Base-by-base conservation (phyloP, 2,329 filamentous ascomycete species). In the Cercospora sp. region DNA sequence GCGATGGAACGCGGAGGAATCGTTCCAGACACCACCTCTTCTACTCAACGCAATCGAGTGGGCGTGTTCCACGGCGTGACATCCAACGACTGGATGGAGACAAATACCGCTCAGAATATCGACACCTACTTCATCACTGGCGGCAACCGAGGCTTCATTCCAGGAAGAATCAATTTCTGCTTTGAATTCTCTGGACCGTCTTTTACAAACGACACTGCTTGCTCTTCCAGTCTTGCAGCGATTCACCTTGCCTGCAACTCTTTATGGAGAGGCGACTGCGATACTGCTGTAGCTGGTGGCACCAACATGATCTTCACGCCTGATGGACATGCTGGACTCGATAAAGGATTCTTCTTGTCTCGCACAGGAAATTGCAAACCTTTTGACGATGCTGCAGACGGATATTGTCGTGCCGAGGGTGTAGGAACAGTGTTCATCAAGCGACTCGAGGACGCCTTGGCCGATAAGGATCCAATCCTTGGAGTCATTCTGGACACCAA, bases 161-260 rank as follows among this genome's bases (percentile, higher is more conserved):
- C 90, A 89, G 77, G 92, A 28, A 70, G 71, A 16, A 65, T 72
- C 58, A 72, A 70, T 30, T 70, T 68, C 63, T 68, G 62, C 61
- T 67, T 69, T 79, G 90, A 91, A 73, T 93, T 92, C 78, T 87
- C 85, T 48, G 91, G 91, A 0, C 90, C 90, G 0, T 91, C 88
- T 23, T 89, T 88, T 75, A 90, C 86, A 62, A 84, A 92, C 58
- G 91, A 93, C 72, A 93, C 91, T n/a, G 91, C 91, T 5, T 93
- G 91, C 75, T 92, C 90, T 0, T 92, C 90, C 0, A 90, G 89
- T 70, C 83, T 91, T 7, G 89, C 90, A 3, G 90, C 90, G 0
- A 88, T 93, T 58, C 88, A 92, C 71, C 81, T 91, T 1, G 87
- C 88, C 3, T 94, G 91, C 79, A 89, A 89, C 8, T 88, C 91